A percentile compares a stretch with the other conserved stretches of the same genome.
phyloP scores from a whole-genome alignment of 306 rosid genomes.

The Pachyrhizus erosus region DNA sequence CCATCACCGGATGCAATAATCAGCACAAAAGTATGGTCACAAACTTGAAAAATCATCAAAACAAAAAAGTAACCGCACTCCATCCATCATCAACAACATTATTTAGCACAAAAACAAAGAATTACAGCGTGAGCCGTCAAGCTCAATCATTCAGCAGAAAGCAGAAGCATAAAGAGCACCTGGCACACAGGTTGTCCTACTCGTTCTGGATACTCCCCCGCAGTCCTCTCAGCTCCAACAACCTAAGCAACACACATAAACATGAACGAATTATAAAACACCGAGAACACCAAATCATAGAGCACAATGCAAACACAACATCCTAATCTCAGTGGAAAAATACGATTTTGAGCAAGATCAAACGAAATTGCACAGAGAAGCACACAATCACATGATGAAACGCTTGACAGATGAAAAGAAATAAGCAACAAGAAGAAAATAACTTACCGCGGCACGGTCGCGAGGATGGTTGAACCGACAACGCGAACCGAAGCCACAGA shows the following conservation, averaged over 20 bases:
- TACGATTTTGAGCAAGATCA: slow-evolving; percentile 45
- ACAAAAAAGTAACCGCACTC: slow-evolving; percentile 20
- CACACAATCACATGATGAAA: slow-evolving; percentile 42
- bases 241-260: slow-evolving; percentile 57
- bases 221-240: slow-evolving; percentile 73
- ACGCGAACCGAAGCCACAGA: slow-evolving; percentile 89
- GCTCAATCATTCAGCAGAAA: slow-evolving; percentile 41
- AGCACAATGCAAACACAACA: slow-evolving; percentile 34
- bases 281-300: not conserved
- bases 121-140: slow-evolving; percentile 37
- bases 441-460: slow-evolving; percentile 71
- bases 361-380: slow-evolving; percentile 37
- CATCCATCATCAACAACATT: slow-evolving; percentile 31
- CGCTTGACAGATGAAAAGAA: slow-evolving; percentile 28
- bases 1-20: slow-evolving; percentile 31
- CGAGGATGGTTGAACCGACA: slow-evolving; percentile 97
- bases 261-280: slow-evolving; percentile 41
- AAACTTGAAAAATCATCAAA: slow-evolving; percentile 25
- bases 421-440: slow-evolving; percentile 29
- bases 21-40: slow-evolving; percentile 35
- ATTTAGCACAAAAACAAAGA: slow-evolving; percentile 24
- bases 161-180: slow-evolving; percentile 64
- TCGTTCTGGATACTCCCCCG: slow-evolving; percentile 84
- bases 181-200: slow-evolving; percentile 91
- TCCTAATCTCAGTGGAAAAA: slow-evolving; percentile 26